These are phyloP conservation scores for Trichoderma parareesei DNA, from an alignment of 495 filamentous ascomycete genomes.

Conservation along the genomic window DNA sequence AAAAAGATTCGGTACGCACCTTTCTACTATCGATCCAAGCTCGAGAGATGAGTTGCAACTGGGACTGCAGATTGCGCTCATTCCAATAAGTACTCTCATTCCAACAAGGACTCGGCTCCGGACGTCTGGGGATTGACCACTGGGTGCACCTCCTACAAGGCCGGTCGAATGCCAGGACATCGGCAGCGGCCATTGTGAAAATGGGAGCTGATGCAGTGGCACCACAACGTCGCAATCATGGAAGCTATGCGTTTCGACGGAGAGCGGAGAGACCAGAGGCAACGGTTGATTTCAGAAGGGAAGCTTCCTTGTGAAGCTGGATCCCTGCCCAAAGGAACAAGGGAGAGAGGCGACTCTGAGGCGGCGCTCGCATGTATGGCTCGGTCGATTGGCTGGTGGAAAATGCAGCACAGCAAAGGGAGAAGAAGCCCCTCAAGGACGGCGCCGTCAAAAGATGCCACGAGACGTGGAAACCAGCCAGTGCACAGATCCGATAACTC, in stretches of 20 bases:
- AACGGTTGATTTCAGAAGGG: not conserved
- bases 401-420: not conserved
- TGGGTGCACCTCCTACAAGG: constrained; percentile 24
- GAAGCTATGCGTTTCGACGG: constrained; percentile 18
- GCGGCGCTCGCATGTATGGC: not conserved
- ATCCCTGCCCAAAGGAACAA: constrained; percentile 1
- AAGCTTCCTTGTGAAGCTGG: not conserved
- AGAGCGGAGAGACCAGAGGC: not conserved
- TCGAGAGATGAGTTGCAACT: constrained; percentile 24
- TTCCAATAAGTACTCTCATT: constrained; percentile 21
- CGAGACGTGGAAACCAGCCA: too few species aligned
- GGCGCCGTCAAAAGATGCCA: too few species aligned
- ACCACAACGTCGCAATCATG: constrained; percentile 33
- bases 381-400: not conserved
- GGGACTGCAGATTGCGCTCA: constrained; percentile 16
- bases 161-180: constrained; percentile 26
- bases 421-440: not conserved
- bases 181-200: constrained; percentile 37
- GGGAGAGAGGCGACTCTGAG: not conserved
- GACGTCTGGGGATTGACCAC: constrained; percentile 17
- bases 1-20: constrained; percentile 18
- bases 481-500: too few species aligned
- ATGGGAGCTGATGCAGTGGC: constrained; percentile 27
- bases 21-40: constrained; percentile 23
- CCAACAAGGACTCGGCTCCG: constrained; percentile 17